Evolutionary conservation across 768 basidiomycete genomes (phyloP), one percentile per base, ranked within the genome.

Genomic region (Pholiota conissans): DNA sequence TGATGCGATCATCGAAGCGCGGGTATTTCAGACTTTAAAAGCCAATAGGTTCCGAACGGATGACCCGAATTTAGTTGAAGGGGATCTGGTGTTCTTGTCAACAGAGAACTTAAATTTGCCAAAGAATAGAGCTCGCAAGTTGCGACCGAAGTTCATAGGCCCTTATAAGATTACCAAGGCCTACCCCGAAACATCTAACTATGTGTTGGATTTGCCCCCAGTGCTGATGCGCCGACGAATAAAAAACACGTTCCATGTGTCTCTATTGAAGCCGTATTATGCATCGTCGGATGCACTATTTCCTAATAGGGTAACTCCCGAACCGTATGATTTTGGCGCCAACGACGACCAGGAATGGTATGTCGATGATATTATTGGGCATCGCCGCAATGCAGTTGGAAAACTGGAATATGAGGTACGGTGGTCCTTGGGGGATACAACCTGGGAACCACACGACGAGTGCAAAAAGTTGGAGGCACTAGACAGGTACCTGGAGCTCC

Each of bases 321-420:
- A 68, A 24, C 69, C 70, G 13, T 79, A 77, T 34, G 74, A 79
- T 58, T 75, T 77, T 53, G 71, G 77, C 0, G 59, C 53, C 0
- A 55, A 58, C 1, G 63, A 69, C 3, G 70, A 75, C 2, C 65
- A 66, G 0, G 75, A 81, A 59, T 77, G 68, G 67, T 59, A 71
- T 6, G 71, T 81, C 4, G 73, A 79, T 7, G 63, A 72, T 0
- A 69, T 79, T 0, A 29, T 69, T 0, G 65, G 60, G 0, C 69
- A 73, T 52, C n/a, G 55, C 16, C 67, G 68, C 35, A 37, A 59
- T 47, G 27, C 16, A 51, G 18, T 53, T 0, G 52, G 50, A 0
- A 46, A 49, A 10, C 4, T 74, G 0, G 57, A 65, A 27, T 70
- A 73, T 45, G 59, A 70, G 14, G 63, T 77, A 0, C 27, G 61